phyloP scores from a whole-genome alignment of 78 protist species.

The Tieghemostelium lacteum region DNA sequence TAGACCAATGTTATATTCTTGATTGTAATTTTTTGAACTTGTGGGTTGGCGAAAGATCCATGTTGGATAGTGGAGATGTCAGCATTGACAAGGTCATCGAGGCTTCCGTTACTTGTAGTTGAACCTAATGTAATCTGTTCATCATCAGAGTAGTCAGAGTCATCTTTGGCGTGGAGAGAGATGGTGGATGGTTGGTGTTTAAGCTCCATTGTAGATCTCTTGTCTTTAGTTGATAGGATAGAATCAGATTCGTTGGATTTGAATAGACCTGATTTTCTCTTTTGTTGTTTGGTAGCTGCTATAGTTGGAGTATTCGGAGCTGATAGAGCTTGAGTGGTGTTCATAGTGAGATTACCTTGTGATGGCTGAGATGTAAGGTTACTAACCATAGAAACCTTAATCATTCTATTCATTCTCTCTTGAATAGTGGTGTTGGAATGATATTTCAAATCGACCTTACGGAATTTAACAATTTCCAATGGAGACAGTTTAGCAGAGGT shows the following conservation, averaged over 20 bases:
- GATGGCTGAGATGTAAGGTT: background rate
- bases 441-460: background rate
- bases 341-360: background rate
- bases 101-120: background rate
- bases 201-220: background rate
- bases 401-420: background rate
- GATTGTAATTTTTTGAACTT: conserved; percentile 5
- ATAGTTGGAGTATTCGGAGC: background rate
- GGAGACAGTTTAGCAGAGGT: background rate
- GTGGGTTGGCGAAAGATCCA: conserved; percentile 27
- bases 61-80: background rate
- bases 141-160: background rate
- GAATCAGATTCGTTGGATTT: background rate
- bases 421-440: background rate
- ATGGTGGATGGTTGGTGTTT: background rate
- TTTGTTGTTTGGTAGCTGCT: background rate
- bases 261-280: background rate
- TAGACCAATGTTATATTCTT: conserved; percentile 34
- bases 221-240: no score
- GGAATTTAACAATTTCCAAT: background rate
- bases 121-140: background rate
- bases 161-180: no score
- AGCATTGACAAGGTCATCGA: background rate
- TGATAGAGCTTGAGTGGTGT: background rate
- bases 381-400: background rate